These are phyloP conservation scores for Hysterangium stoloniferum DNA, from an alignment of 768 basidiomycete species.

Conservation along the genomic window DNA sequence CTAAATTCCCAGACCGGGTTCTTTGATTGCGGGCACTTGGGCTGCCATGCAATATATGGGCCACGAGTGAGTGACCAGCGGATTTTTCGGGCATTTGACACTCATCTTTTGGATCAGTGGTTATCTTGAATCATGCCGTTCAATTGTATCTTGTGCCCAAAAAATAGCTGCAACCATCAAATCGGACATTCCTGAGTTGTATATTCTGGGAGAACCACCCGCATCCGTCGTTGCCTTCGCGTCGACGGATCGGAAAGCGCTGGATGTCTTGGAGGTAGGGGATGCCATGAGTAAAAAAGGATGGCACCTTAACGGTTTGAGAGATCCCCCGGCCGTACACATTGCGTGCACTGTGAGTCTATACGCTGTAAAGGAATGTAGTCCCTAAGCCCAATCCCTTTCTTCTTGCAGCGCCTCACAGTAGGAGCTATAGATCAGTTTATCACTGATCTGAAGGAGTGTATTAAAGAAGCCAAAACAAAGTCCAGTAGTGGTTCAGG, in stretches of 20 bases:
- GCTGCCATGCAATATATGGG: conserved; percentile 95
- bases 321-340: conserved; percentile 75
- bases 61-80: conserved; percentile 50
- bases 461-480: conserved; percentile 62
- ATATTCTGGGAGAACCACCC: conserved; percentile 82
- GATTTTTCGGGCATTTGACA: not conserved
- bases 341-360: conserved; percentile 83
- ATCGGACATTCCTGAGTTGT: conserved; percentile 70
- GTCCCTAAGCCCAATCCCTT: conserved; percentile 7
- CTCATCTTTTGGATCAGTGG: conserved; percentile 42
- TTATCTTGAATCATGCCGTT: conserved; percentile 77
- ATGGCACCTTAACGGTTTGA: conserved; percentile 88
- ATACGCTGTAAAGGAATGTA: conserved; percentile 8
- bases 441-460: conserved; percentile 74
- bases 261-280: conserved; percentile 84
- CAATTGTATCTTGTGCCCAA: conserved; percentile 71
- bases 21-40: conserved; percentile 92
- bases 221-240: conserved; percentile 89
- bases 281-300: conserved; percentile 80
- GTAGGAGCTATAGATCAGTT: conserved; percentile 68
- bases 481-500: conserved; percentile 66
- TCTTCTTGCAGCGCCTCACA: conserved; percentile 60
- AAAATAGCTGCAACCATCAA: conserved; percentile 61
- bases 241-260: conserved; percentile 39
- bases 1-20: conserved; percentile 58